These are phyloP conservation scores for Tillandsia fasciculata DNA, from an alignment of 176 grass and related monocot species.

Conservation along the genomic window DNA sequence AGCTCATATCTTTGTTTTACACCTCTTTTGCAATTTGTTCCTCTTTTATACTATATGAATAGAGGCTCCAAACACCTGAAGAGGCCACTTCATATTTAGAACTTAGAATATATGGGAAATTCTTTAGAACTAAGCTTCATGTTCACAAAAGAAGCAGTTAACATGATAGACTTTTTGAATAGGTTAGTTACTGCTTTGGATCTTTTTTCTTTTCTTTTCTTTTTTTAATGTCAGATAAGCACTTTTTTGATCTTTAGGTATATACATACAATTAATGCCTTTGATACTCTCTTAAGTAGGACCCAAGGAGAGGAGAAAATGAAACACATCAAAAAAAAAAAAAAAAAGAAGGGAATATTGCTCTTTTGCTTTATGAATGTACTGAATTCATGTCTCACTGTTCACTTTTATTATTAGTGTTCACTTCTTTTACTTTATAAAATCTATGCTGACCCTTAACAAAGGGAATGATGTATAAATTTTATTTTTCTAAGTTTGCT, in stretches of 20 bases:
- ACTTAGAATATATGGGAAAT: not conserved
- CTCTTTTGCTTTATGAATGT: slow-evolving; percentile 2
- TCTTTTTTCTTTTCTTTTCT: not conserved
- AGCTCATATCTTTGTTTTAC: no score
- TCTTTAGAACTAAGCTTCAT: not conserved
- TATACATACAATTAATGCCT: not conserved
- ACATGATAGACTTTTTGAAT: not conserved
- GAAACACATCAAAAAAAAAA: not conserved
- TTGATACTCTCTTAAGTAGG: not conserved
- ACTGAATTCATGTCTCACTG: not conserved
- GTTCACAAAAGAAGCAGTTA: not conserved
- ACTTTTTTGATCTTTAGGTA: not conserved
- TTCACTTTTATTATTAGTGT: not conserved
- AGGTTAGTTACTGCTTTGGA: not conserved
- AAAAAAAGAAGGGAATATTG: not conserved
- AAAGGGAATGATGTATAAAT: not conserved
- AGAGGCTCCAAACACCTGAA: not conserved
- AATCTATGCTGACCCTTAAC: not conserved
- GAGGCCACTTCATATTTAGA: not conserved
- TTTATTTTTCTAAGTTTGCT: no score
- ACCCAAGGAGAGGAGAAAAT: not conserved
- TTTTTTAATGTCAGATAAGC: not conserved
- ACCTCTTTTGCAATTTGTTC: no score
- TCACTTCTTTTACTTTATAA: not conserved
- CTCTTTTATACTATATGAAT: no score